Base-by-base conservation (phyloP, 495 filamentous ascomycete species). In the Talaromyces thailandensis region DNA sequence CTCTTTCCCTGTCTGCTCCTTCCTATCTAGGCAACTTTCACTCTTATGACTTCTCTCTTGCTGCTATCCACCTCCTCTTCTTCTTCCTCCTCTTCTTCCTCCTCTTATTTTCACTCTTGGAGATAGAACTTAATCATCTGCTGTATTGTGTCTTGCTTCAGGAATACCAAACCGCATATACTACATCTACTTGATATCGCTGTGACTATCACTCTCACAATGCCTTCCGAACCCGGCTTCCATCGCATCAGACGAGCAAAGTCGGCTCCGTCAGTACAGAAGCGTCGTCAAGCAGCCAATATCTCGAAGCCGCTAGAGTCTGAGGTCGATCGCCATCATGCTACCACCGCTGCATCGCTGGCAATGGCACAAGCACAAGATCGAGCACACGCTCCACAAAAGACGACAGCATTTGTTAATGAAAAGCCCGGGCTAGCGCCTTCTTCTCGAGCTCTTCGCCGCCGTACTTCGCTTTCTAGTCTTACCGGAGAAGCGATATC, bases 301-400 rank as follows among this genome's bases (percentile, higher is more conserved):
- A 67, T 70, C 14, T 53, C 71, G 16, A 78, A 83, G 35, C 67
- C 78, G 35, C 76, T 84, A 50, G 77, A 84, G 52, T 77, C 85
- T 7, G 77, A 81, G 21, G 66, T 79, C n/a, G 82, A 83, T 11
- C 79, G 82, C 55, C 73, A 78, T 32, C 82, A 89, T 68, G 89
- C 89, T 29, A 80, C 86, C 9, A 80, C 81, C 43, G 89, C 89
- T 56, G 89, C 89, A n/a, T 78, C 77, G 25, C 73, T 80, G 64
- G 89, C 89, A 45, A 91, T 85, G 74, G 69, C 75, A 14, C 79
- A 82, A 63, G 85, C 85, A 35, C 80, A 73, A 48, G 79, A 78
- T 63, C 74, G 80, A 53, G 67, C 66, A 1, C 66, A 62, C 1
- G 72, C 74, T 16, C 70, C 69, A 7, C 66, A 66, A 45, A 61